Percentiles rank a stretch among this genome's conserved stretches.
These are phyloP conservation scores for Neurospora terricola DNA, from an alignment of 495 filamentous ascomycete genomes.

Conservation along the genomic window DNA sequence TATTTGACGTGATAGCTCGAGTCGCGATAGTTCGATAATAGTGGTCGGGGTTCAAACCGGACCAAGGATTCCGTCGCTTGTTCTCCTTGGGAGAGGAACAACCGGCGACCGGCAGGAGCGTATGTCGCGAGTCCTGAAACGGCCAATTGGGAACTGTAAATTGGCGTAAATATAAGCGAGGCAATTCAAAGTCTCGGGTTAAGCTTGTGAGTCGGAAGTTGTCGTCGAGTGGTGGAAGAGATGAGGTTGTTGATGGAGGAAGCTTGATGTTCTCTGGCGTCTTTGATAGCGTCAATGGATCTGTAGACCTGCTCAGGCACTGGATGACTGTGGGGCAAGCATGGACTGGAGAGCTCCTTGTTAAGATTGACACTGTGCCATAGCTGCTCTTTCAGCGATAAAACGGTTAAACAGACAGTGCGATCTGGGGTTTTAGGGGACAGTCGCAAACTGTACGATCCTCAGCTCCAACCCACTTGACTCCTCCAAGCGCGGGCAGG, in stretches of 20 bases:
- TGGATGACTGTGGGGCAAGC: not conserved
- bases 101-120: not conserved
- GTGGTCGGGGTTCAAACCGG: not conserved
- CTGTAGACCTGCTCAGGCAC: not conserved
- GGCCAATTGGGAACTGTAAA: not conserved
- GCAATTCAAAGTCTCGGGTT: not conserved
- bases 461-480: not conserved
- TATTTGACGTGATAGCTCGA: not conserved
- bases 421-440: not conserved
- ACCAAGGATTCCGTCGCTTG: not conserved
- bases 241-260: not conserved
- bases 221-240: not conserved
- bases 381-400: not conserved
- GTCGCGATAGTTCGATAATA: not conserved
- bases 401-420: not conserved
- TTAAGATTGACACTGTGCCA: no score
- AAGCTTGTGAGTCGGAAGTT: not conserved
- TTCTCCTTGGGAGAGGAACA: not conserved
- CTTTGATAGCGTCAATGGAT: not conserved
- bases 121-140: not conserved
- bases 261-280: not conserved
- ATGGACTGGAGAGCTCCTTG: not conserved
- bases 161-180: not conserved
- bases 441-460: not conserved
- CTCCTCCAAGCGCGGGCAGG: not conserved